Evolutionary conservation across 257 asterid genomes (phyloP), one percentile per base, ranked within the genome.

Genomic region (Ophiorrhiza pumila): DNA sequence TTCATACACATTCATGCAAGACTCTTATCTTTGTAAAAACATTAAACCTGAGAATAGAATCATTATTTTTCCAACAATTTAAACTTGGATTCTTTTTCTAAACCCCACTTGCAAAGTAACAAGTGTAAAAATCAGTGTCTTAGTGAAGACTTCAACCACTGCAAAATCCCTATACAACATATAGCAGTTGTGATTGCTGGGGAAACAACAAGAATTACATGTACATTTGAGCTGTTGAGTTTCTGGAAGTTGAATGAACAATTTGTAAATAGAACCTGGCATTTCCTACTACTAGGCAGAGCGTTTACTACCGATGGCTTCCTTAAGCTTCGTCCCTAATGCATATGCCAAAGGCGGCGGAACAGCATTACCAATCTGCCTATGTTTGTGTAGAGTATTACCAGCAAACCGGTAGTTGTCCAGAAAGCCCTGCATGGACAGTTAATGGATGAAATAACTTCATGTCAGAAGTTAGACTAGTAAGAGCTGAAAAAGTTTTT

Each of bases 271-370:
- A 61, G 67, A 61, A 61, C 67, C 67, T 10, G 25, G 12, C 14
- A 15, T 29, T 45, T 39, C 31, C 0, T 27, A 17, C 32, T 60
- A 27, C 68, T 65, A 58, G 23, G 55, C 62, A 5, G 68, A 20
- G 68, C 67, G 70, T 69, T 84, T 85, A 53, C 88, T 78, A 53
- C 83, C 83, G 18, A 88, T 68, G 17, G 97, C 97, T 74, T 91
- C 99, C 86, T 87, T 94, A 5, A 94, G 90, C 78, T 88, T 91
- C 75, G 81, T 74, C 27, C 97, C 99, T 43, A 91, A 75, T 22
- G 97, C 99, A 79, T 87, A 91, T 2, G 99, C 97, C 55, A 94
- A 77, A 71, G 97, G 97, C 57, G 97, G 98, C 56, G 97, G 97
- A 76, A 94, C 99, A 1, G 97, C 98, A 80, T 94, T 94, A 15